Evolutionary conservation across 257 asterid species (phyloP).

Genomic region (Petrea volubilis): DNA sequence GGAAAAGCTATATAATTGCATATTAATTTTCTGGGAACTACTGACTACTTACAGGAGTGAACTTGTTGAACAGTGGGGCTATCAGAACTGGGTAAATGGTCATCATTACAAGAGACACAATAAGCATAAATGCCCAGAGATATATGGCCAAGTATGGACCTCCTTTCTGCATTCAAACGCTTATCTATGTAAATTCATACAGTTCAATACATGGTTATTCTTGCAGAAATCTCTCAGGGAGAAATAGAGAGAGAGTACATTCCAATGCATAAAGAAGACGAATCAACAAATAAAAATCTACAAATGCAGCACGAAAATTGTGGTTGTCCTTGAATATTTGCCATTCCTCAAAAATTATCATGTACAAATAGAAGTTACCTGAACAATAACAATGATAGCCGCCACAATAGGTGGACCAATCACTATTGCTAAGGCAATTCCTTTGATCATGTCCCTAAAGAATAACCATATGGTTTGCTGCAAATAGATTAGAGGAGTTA

Average conservation of each 20-base stretch:
- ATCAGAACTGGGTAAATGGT: constrained; percentile 87
- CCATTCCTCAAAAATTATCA: constrained; percentile 2
- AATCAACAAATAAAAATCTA: background rate
- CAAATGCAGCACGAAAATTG: constrained; percentile 16
- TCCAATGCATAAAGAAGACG: background rate
- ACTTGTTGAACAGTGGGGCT: constrained; percentile 99
- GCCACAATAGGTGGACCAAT: constrained; percentile 98
- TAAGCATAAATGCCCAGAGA: constrained; percentile 89
- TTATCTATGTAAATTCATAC: constrained; percentile 4
- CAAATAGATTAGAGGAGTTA: constrained; percentile 18
- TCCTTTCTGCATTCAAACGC: constrained; percentile 81
- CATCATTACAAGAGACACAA: constrained; percentile 92
- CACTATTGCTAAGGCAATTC: constrained; percentile 57
- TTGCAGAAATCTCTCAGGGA: background rate
- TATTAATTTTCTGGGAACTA: background rate
- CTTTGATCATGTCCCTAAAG: constrained; percentile 91
- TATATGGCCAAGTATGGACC: constrained; percentile 97
- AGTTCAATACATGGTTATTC: constrained; percentile 16
- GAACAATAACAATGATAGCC: constrained; percentile 86
- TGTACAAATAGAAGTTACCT: constrained; percentile 49
- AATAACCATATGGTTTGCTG: constrained; percentile 94
- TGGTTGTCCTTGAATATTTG: background rate
- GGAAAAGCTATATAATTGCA: background rate
- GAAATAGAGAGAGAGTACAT: background rate
- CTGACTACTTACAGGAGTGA: constrained; percentile 76